Evolutionary conservation across 2,329 filamentous ascomycete species (phyloP), one percentile per base, ranked within the genome.

Genomic region (Trichoderma oligosporum): DNA sequence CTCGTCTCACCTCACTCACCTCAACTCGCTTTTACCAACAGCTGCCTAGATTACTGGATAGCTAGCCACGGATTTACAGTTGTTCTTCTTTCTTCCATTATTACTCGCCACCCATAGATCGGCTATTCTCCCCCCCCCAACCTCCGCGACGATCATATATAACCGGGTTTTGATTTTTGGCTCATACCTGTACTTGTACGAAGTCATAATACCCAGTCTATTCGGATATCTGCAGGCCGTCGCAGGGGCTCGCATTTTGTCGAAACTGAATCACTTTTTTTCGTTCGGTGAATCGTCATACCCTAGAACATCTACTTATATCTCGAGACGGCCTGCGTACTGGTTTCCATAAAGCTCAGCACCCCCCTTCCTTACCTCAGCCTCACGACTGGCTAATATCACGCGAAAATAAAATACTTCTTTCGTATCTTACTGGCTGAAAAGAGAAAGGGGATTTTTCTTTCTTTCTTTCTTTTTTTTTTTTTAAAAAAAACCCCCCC

Each of bases 1-100:
- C 41, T 57, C 55, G 44, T 39, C 55, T 57, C 45, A 35, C 55
- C 53, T 42, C 44, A 24, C 54, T 47, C 35, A 56, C 53, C 53
- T 31, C 41, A 41, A 33, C 22, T 36, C 39, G 22, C 38, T 3
- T 14, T 16, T 12, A n/a, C 25, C 22, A 31, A 33, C 42, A 7
- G 25, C 14, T 24, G 20, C 16, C 31, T n/a, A n/a, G n/a, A 3
- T 25, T 52, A 52, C 48, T 42, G 38, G 51, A 25, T 24, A 42
- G 41, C 41, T 25, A 22, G 12, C 20, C 51, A 45, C 22, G 39
- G 39, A 54, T 27, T 44, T 7, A 54, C 27, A 18, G 16, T 33
- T 41, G 27, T 24, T 44, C 38, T 27, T 41, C 9, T 45, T 18
- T 45, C 47, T 41, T 24, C 31, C 51, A n/a, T n/a, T n/a, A n/a